Percentiles rank a stretch among this genome's conserved stretches.
Conservation (phyloP, 1,284 basidiomycete genomes). For the Gomphus bonarii region DNA sequence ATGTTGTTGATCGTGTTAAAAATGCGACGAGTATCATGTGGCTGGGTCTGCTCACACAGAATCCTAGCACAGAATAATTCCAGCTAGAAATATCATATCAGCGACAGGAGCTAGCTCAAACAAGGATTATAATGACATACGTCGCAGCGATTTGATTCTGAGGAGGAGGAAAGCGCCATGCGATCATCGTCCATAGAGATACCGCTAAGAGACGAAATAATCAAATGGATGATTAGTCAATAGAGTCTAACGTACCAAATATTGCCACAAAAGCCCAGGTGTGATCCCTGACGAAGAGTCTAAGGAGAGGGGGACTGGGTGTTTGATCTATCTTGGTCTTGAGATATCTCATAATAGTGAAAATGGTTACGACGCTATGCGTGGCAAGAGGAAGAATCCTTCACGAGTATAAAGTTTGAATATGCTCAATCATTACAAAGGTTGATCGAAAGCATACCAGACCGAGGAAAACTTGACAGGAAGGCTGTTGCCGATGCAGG, state of each 20-base stretch:
- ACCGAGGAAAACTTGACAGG: not conserved
- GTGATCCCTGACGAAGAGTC: not conserved
- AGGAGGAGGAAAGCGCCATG: too few relatives aligned
- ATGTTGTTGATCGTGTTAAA: too few relatives aligned
- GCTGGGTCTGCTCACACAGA: too few relatives aligned
- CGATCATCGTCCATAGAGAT: not conserved
- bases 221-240: not conserved
- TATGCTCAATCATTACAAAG: not conserved
- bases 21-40: too few relatives aligned
- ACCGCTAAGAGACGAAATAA: not conserved
- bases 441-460: not conserved
- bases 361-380: not conserved
- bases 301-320: not conserved
- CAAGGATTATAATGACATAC: too few relatives aligned
- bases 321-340: not conserved
- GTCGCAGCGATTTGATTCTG: too few relatives aligned
- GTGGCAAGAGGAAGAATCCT: conserved; percentile 1
- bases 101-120: too few relatives aligned
- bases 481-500: not conserved
- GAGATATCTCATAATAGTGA: not conserved
- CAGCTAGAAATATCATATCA: too few relatives aligned
- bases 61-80: too few relatives aligned
- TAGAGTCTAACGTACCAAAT: not conserved
- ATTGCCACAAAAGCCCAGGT: not conserved
- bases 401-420: not conserved